Evolutionary conservation across 129 eudicot genomes (phyloP).

Genomic region (Saposhnikovia divaricata): DNA sequence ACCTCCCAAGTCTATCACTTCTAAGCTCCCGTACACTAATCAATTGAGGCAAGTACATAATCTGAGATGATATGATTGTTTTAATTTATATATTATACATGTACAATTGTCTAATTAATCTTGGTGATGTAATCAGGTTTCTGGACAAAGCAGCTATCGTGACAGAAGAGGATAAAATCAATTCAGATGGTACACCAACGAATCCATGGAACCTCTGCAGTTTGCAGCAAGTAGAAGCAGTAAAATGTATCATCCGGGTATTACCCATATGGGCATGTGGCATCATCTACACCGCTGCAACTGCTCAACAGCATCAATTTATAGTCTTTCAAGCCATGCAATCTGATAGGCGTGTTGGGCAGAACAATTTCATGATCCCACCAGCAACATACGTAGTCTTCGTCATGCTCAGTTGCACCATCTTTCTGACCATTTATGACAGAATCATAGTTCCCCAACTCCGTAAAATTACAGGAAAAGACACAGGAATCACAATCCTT

Average conservation of each 20-base stretch:
- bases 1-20: constrained; percentile 41
- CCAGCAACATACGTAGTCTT: constrained; percentile 63
- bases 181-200: constrained; percentile 46
- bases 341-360: constrained; percentile 48
- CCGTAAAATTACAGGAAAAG: constrained; percentile 41
- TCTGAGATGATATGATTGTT: not conserved
- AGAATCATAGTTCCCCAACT: constrained; percentile 52
- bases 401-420: constrained; percentile 45
- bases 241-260: constrained; percentile 57
- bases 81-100: not conserved
- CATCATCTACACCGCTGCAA: constrained; percentile 49
- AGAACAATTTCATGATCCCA: constrained; percentile 46
- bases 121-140: not conserved
- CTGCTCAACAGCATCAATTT: constrained; percentile 50
- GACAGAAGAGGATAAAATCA: constrained; percentile 43
- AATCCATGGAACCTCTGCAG: constrained; percentile 76
- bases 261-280: constrained; percentile 64
- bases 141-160: constrained; percentile 52
- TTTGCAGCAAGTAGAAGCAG: constrained; percentile 68
- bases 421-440: constrained; percentile 64
- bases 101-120: not conserved
- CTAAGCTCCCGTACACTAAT: constrained; percentile 36
- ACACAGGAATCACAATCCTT: constrained; percentile 61
- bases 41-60: constrained; percentile 43
- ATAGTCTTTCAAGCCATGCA: constrained; percentile 82